Evolutionary conservation across 2,329 filamentous ascomycete species (phyloP).

Genomic region (Colletotrichum ledebouriae): DNA sequence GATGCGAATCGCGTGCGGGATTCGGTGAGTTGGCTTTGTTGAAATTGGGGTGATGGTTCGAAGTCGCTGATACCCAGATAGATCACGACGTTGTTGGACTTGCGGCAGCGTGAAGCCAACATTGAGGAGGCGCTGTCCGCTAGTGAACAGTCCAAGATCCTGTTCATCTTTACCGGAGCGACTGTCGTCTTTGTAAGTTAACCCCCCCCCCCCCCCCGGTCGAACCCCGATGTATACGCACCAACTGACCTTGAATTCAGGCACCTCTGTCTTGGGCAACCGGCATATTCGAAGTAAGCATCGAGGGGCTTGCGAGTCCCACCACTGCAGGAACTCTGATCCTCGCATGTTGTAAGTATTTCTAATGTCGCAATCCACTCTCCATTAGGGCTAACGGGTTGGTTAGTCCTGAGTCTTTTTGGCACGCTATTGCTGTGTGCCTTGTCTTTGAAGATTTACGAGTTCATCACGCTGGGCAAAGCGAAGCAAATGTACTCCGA

Average conservation of each 20-base stretch:
- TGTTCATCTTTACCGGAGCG: constrained; percentile 42
- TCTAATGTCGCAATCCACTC: accelerated
- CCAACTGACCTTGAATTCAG: not conserved
- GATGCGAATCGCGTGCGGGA: constrained; percentile 41
- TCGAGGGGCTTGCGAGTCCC: constrained; percentile 25
- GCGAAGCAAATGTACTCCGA: not conserved
- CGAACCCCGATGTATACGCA: too few relatives aligned
- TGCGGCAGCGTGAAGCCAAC: constrained; percentile 43
- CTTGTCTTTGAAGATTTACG: constrained; percentile 39
- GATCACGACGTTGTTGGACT: constrained; percentile 42
- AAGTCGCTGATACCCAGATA: constrained; percentile 9
- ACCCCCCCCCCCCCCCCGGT: too few relatives aligned
- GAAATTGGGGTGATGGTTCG: not conserved
- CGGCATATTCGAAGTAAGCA: constrained; percentile 39
- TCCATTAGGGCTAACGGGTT: not conserved
- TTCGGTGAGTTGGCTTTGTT: constrained; percentile 22
- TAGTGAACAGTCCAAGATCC: constrained; percentile 44
- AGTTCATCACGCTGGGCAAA: constrained; percentile 32
- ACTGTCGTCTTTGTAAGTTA: constrained; percentile 41
- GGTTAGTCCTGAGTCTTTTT: constrained; percentile 35
- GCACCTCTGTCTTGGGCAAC: constrained; percentile 40
- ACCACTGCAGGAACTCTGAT: constrained; percentile 21
- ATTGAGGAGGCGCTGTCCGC: constrained; percentile 43
- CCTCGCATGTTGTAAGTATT: constrained; percentile 34
- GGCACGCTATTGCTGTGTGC: constrained; percentile 38